Evolutionary conservation across 768 basidiomycete genomes (phyloP).

Genomic region (Hygrocybe punicea): DNA sequence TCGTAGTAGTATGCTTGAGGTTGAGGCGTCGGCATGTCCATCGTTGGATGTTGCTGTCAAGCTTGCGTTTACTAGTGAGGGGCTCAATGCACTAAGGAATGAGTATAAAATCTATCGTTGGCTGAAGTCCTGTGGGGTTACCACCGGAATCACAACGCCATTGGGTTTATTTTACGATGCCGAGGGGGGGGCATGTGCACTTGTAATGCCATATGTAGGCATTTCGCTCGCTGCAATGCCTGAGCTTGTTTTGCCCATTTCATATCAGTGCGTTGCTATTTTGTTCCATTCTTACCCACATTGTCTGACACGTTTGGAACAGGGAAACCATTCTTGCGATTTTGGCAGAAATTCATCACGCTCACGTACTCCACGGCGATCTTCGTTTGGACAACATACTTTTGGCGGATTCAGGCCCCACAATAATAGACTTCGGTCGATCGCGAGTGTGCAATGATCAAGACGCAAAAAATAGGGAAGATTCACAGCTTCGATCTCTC

Average conservation of each 20-base stretch:
- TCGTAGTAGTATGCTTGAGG: conserved; percentile 13
- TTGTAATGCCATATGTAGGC: conserved; percentile 10
- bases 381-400: conserved; percentile 9
- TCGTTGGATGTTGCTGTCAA: conserved; percentile 6
- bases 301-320: conserved; percentile 1
- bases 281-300: background rate
- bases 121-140: conserved; percentile 12
- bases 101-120: conserved; percentile 16
- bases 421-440: conserved; percentile 10
- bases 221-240: background rate
- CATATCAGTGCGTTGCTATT: conserved; percentile 3
- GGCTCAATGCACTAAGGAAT: conserved; percentile 11
- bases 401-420: conserved; percentile 6
- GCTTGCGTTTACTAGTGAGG: conserved; percentile 10
- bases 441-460: conserved; percentile 7
- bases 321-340: conserved; percentile 9
- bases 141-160: conserved; percentile 12
- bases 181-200: conserved; percentile 11
- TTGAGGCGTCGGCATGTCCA: conserved; percentile 8
- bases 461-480: conserved; percentile 9
- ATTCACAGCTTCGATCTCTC: conserved; percentile 8
- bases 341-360: conserved; percentile 3
- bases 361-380: conserved; percentile 8
- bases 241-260: background rate
- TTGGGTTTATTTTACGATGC: conserved; percentile 19